phyloP scores from a whole-genome alignment of 257 asterid genomes.

The Penstemon eatonii region DNA sequence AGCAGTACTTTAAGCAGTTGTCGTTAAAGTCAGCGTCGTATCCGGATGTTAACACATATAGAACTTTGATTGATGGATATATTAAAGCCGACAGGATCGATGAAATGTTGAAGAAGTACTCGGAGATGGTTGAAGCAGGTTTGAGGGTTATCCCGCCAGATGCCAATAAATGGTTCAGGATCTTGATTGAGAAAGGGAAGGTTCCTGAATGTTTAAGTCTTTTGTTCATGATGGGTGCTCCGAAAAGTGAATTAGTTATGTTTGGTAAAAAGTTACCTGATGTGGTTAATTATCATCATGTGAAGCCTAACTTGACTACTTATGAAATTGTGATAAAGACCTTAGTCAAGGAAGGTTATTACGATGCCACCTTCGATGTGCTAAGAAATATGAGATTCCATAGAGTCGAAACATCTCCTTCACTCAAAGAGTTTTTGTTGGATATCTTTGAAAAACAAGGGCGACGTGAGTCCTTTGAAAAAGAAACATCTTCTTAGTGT shows the following conservation, averaged over 20 bases:
- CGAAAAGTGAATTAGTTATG: conserved; percentile 23
- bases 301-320: conserved; percentile 60
- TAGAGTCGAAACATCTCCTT: conserved; percentile 53
- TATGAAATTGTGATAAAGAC: conserved; percentile 71
- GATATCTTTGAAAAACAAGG: conserved; percentile 59
- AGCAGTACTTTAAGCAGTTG: conserved; percentile 49
- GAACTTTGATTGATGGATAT: conserved; percentile 69
- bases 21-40: conserved; percentile 53
- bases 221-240: conserved; percentile 65
- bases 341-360: conserved; percentile 48
- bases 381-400: conserved; percentile 53
- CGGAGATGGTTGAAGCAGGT: conserved; percentile 71
- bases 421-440: conserved; percentile 54
- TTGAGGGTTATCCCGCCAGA: conserved; percentile 73
- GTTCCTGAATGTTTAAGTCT: conserved; percentile 61
- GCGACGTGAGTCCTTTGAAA: too few species aligned
- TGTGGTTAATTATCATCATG: too few species aligned
- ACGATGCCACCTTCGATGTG: conserved; percentile 46
- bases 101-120: conserved; percentile 57
- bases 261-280: too few species aligned
- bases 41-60: conserved; percentile 73
- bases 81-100: conserved; percentile 55
- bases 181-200: conserved; percentile 67
- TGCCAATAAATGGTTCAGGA: conserved; percentile 76
- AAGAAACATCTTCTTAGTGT: too few species aligned